Conservation (phyloP, 2,329 filamentous ascomycete species). For the Grosmannia penicillata region DNA sequence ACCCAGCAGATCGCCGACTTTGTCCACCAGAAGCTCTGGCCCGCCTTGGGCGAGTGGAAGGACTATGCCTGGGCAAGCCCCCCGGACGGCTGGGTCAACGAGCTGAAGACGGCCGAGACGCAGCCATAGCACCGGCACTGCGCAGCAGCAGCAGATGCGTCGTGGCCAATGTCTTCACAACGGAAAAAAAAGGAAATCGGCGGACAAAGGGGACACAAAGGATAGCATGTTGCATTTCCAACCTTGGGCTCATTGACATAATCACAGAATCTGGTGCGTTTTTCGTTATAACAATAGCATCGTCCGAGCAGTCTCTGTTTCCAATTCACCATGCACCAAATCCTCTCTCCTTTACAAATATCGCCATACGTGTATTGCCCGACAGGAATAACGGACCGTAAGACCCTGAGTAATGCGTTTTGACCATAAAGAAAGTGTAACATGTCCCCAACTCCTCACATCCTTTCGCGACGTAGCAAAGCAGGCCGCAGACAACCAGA, state of each 20-base stretch:
- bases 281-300: too few relatives aligned
- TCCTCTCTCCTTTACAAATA: too few relatives aligned
- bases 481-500: too few relatives aligned
- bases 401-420: conserved; percentile 1
- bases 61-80: conserved; percentile 36
- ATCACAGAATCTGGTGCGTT: too few relatives aligned
- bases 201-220: too few relatives aligned
- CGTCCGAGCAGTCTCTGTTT: too few relatives aligned
- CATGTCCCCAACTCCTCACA: not conserved
- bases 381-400: not conserved
- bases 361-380: not conserved
- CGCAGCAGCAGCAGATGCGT: not conserved
- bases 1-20: conserved; percentile 18
- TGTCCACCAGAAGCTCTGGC: conserved; percentile 31
- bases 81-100: conserved; percentile 10
- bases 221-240: too few relatives aligned
- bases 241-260: too few relatives aligned
- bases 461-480: not conserved
- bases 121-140: not conserved
- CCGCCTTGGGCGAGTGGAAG: conserved; percentile 43
- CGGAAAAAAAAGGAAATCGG: too few relatives aligned
- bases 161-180: too few relatives aligned
- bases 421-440: not conserved
- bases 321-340: too few relatives aligned
- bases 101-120: conserved; percentile 1